phyloP scores from a whole-genome alignment of 495 filamentous ascomycete genomes.

The Letharia lupina region DNA sequence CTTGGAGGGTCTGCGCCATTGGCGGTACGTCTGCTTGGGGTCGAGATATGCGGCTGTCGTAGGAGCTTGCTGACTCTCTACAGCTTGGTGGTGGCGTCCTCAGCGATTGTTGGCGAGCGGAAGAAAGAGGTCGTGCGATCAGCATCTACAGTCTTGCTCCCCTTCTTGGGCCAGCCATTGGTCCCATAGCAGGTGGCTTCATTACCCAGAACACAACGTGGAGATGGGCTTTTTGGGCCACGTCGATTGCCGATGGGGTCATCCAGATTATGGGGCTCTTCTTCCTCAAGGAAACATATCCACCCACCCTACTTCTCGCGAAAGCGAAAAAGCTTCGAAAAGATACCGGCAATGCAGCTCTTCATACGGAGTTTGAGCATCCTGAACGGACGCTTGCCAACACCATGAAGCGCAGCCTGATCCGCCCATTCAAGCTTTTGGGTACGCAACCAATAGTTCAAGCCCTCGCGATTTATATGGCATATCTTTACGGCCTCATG shows the following conservation, averaged over 20 bases:
- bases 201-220: conserved; percentile 61
- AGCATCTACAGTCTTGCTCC: conserved; percentile 58
- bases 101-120: conserved; percentile 52
- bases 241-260: conserved; percentile 51
- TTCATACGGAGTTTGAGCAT: conserved; percentile 57
- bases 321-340: conserved; percentile 51
- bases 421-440: conserved; percentile 50
- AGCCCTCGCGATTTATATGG: conserved; percentile 53
- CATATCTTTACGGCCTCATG: conserved; percentile 63
- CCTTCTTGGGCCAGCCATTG: conserved; percentile 57
- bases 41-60: neutral
- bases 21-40: conserved; percentile 32
- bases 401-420: conserved; percentile 38
- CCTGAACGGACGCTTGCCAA: conserved; percentile 38
- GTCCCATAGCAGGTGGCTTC: conserved; percentile 56
- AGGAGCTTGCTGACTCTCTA: conserved; percentile 1
- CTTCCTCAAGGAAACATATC: conserved; percentile 64
- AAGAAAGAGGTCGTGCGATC: conserved; percentile 57
- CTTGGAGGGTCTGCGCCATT: conserved; percentile 49
- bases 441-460: conserved; percentile 54
- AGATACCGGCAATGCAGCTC: conserved; percentile 52
- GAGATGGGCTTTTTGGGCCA: conserved; percentile 62
- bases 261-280: conserved; percentile 59
- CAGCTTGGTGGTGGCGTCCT: conserved; percentile 53
- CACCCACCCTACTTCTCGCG: conserved; percentile 49